A percentile compares a stretch with the other conserved stretches of the same genome.
These are phyloP conservation scores for Jimgerdemannia flammicorona DNA, from an alignment of 192 early-diverging fungal species.

Conservation along the genomic window DNA sequence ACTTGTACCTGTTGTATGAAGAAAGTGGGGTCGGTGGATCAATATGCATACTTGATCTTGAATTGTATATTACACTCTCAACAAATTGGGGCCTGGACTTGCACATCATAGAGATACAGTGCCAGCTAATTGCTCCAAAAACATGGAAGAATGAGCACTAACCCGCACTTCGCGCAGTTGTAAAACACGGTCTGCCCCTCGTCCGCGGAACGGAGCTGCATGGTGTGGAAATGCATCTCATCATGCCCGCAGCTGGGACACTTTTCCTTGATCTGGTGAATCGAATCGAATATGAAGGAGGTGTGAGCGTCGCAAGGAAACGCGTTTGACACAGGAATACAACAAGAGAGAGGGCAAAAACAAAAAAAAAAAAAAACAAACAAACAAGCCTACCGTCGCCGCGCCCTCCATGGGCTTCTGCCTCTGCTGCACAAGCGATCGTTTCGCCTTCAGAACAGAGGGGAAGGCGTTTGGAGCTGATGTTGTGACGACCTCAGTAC, in stretches of 20 bases:
- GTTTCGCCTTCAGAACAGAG: constrained; percentile 66
- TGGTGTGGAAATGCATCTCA: constrained; percentile 95
- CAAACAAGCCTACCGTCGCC: constrained; percentile 37
- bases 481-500: constrained; percentile 76
- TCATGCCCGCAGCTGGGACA: constrained; percentile 91
- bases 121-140: too few species aligned
- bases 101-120: too few species aligned
- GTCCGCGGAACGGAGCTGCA: constrained; percentile 97
- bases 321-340: background rate
- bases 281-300: background rate
- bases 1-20: background rate
- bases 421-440: constrained; percentile 56
- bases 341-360: background rate
- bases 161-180: constrained; percentile 94
- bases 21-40: background rate
- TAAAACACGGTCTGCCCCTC: constrained; percentile 99
- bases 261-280: constrained; percentile 81
- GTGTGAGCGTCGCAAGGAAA: background rate
- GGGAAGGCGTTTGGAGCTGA: constrained; percentile 77
- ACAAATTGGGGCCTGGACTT: too few species aligned
- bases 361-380: background rate
- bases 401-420: constrained; percentile 29
- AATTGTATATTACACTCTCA: too few species aligned
- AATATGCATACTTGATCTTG: background rate
- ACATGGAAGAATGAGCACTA: constrained; percentile 8